A percentile compares a stretch with the other conserved stretches of the same genome.
Conservation (phyloP, 768 basidiomycete species). For the Lentinula raphanica region DNA sequence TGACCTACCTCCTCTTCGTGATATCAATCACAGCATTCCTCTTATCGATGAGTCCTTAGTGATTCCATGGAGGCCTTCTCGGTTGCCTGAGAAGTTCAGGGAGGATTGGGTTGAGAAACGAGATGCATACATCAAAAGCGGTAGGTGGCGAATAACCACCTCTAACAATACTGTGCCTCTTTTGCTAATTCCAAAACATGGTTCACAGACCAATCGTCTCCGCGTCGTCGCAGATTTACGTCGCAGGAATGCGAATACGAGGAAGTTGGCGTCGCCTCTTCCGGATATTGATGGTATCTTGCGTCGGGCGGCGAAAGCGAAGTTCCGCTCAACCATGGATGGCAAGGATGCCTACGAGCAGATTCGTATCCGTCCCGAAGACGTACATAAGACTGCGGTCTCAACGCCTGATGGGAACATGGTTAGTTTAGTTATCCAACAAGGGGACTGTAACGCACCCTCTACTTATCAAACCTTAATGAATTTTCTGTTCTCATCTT, state of each 20-base stretch:
- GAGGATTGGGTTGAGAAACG: constrained; percentile 19
- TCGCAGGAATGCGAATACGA: constrained; percentile 33
- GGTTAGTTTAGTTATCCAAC: constrained; percentile 23
- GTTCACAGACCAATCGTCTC: constrained; percentile 16
- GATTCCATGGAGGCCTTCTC: constrained; percentile 15
- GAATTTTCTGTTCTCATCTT: too few species aligned
- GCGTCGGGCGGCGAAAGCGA: too few species aligned
- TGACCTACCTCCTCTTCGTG: constrained; percentile 20
- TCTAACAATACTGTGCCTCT: constrained; percentile 13
- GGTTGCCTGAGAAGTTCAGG: constrained; percentile 20
- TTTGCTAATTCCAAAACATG: constrained; percentile 22
- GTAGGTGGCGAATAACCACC: constrained; percentile 20
- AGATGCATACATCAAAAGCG: constrained; percentile 14
- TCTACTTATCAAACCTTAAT: too few species aligned
- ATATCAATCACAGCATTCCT: constrained; percentile 24
- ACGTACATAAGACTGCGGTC: constrained; percentile 19
- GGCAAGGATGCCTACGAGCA: too few species aligned
- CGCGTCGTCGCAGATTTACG: constrained; percentile 31
- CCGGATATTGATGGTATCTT: too few species aligned
- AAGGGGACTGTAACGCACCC: too few species aligned
- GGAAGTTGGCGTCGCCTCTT: constrained; percentile 29
- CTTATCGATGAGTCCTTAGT: constrained; percentile 18
- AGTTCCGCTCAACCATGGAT: too few species aligned
- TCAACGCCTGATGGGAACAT: constrained; percentile 27
- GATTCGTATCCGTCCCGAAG: constrained; percentile 19